phyloP scores from a whole-genome alignment of 1,284 basidiomycete genomes.

The Irpex sp. region DNA sequence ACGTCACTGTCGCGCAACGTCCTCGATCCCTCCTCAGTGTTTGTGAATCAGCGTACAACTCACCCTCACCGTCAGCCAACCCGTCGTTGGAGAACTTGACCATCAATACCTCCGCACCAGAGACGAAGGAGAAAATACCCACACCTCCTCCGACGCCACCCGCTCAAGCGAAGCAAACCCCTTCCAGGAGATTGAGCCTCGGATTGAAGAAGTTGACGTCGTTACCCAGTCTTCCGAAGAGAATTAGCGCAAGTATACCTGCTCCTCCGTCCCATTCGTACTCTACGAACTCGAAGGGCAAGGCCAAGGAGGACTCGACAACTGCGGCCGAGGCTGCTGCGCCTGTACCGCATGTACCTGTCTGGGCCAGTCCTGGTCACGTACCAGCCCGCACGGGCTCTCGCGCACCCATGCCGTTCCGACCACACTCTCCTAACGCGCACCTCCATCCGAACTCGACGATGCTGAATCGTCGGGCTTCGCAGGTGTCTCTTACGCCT shows the following conservation, averaged over 20 bases:
- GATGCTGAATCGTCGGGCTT: background rate
- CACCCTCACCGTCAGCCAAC: background rate
- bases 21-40: conserved; percentile 10
- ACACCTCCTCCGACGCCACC: background rate
- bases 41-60: conserved; percentile 10
- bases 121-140: background rate
- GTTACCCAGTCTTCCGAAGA: conserved; percentile 6
- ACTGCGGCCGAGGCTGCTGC: background rate
- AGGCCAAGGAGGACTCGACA: background rate
- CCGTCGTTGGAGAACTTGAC: background rate
- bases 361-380: background rate
- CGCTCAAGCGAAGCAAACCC: conserved; percentile 1
- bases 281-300: background rate
- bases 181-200: background rate
- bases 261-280: background rate
- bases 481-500: background rate
- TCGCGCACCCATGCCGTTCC: background rate
- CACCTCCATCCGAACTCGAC: background rate
- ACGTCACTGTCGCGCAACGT: conserved; percentile 3
- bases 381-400: background rate
- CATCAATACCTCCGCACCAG: background rate
- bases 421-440: background rate
- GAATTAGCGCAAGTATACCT: background rate
- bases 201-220: conserved; percentile 10
- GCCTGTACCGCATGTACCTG: background rate